phyloP scores from a whole-genome alignment of 169 alveolate species.

The Plasmodium gallinaceum region DNA sequence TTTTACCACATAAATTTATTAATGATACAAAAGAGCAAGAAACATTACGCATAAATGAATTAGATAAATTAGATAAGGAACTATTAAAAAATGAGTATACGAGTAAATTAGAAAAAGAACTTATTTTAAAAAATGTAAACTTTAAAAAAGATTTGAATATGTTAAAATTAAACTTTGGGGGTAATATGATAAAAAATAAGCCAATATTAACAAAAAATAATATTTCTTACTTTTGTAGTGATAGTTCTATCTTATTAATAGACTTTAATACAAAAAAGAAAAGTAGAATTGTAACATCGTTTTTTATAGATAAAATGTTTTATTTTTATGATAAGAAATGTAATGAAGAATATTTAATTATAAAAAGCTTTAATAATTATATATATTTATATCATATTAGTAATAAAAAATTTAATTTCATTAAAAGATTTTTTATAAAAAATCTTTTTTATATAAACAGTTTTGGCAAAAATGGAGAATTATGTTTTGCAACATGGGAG shows the following conservation, averaged over 20 bases:
- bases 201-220: constrained; percentile 27
- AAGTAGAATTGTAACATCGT: constrained; percentile 52
- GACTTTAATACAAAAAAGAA: constrained; percentile 51
- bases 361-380: constrained; percentile 31
- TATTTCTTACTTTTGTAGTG: constrained; percentile 15
- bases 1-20: not conserved
- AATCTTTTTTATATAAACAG: constrained; percentile 61
- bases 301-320: constrained; percentile 49
- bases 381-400: constrained; percentile 43
- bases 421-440: constrained; percentile 50
- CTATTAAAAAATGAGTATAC: constrained; percentile 31
- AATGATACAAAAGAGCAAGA: not conserved
- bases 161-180: constrained; percentile 12
- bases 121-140: constrained; percentile 19
- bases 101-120: constrained; percentile 20
- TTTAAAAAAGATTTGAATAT: constrained; percentile 19
- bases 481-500: constrained; percentile 64
- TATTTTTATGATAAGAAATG: constrained; percentile 41
- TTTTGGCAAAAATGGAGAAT: constrained; percentile 64
- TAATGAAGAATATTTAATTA: constrained; percentile 56
- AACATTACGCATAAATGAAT: not conserved
- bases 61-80: constrained; percentile 22
- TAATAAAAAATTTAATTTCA: constrained; percentile 10
- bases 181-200: constrained; percentile 40
- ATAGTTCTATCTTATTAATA: constrained; percentile 25